Evolutionary conservation across 1,284 basidiomycete genomes (phyloP).

Genomic region (Somion occarium): DNA sequence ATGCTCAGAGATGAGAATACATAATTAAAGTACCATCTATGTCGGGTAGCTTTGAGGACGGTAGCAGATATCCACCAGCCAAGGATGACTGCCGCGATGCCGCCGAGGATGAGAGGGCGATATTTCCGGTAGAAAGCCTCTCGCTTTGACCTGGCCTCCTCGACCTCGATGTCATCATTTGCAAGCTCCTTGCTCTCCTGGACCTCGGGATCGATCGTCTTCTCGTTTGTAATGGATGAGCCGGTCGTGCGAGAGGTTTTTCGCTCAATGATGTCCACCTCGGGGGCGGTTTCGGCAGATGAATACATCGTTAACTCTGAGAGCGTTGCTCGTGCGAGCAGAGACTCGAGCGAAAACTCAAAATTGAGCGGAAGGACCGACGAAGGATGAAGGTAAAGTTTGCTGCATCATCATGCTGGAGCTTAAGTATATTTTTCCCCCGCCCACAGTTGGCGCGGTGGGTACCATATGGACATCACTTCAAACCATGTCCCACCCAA

Average conservation of each 20-base stretch:
- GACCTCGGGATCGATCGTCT: constrained; percentile 22
- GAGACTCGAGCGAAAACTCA: too few relatives aligned
- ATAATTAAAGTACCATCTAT: constrained; percentile 52
- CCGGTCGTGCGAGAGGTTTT: constrained; percentile 10
- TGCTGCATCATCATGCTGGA: neutral
- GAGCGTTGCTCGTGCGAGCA: neutral
- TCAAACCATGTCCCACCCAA: neutral
- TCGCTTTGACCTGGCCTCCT: constrained; percentile 15
- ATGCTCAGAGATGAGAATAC: constrained; percentile 8
- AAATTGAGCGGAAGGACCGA: neutral
- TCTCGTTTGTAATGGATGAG: constrained; percentile 19
- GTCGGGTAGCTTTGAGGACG: constrained; percentile 60
- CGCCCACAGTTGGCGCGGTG: too few relatives aligned
- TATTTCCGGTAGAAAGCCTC: constrained; percentile 22
- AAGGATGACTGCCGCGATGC: constrained; percentile 55
- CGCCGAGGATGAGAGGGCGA: constrained; percentile 43
- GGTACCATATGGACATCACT: neutral
- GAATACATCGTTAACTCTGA: neutral
- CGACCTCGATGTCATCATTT: constrained; percentile 22
- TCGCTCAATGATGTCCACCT: constrained; percentile 9
- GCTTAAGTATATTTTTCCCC: neutral
- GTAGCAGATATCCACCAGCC: constrained; percentile 82
- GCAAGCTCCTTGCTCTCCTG: constrained; percentile 17
- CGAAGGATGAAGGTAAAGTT: neutral
- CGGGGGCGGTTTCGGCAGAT: neutral